Evolutionary conservation across 768 basidiomycete genomes (phyloP).

Genomic region (Atractiella rhizophila): DNA sequence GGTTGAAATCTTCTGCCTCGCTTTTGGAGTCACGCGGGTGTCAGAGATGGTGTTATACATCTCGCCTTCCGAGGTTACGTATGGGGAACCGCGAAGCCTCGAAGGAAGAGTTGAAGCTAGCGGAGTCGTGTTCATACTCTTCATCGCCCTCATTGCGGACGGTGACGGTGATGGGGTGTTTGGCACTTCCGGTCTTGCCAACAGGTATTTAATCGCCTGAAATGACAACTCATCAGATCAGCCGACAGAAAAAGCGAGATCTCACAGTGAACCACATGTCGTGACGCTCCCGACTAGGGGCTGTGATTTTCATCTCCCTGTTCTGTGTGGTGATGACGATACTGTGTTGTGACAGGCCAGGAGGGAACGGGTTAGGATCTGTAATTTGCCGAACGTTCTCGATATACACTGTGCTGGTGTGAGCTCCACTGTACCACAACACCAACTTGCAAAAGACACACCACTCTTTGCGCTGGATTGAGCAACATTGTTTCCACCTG

Average conservation of each 20-base stretch:
- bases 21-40: too few relatives aligned
- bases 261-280: conserved; percentile 59
- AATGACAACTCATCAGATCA: conserved; percentile 5
- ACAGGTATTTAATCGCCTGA: conserved; percentile 72
- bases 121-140: neutral
- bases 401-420: conserved; percentile 26
- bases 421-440: conserved; percentile 4
- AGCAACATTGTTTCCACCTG: conserved; percentile 58
- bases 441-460: conserved; percentile 29
- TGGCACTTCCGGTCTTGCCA: conserved; percentile 54
- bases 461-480: conserved; percentile 94
- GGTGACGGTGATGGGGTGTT: too few relatives aligned
- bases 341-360: conserved; percentile 74
- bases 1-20: too few relatives aligned
- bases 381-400: conserved; percentile 74
- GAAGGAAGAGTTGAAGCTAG: conserved; percentile 1
- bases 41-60: too few relatives aligned
- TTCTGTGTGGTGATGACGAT: conserved; percentile 78
- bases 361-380: conserved; percentile 86
- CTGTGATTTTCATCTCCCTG: conserved; percentile 96
- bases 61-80: too few relatives aligned
- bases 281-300: conserved; percentile 76
- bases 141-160: too few relatives aligned
- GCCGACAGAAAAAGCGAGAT: neutral
- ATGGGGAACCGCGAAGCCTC: too few relatives aligned